Base-by-base conservation (phyloP, 2,329 filamentous ascomycete species). In the Claviceps humidiphila region DNA sequence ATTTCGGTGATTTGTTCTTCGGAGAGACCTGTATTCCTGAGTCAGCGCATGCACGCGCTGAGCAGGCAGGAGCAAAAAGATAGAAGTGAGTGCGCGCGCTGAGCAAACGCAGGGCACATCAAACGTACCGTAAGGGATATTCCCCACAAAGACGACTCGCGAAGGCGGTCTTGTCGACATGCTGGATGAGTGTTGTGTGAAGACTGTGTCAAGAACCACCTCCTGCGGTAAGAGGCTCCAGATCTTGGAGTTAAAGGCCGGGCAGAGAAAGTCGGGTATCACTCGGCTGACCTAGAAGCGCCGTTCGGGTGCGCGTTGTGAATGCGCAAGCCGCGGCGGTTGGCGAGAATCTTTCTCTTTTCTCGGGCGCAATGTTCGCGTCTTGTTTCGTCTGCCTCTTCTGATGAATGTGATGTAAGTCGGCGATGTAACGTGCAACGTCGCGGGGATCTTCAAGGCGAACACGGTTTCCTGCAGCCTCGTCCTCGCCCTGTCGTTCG, bases 1-100 rank as follows among this genome's bases (percentile, higher is more conserved):
- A 95, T 95, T 60, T 96, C 88, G 64, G 85, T 85, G 61, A 98
- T 95, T 66, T 95, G 87, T 67, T 97, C 90, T 71, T 98, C 93
- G 34, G 89, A 95, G 58, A 96, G 82, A 57, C 91, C 90, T 95
- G 62, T n/a, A 24, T 22, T 11, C 7, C 38, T 14, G 11, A 5
- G 57, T 66, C 50, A 65, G 63, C 16, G 40, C 26, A 46, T 16
- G 13, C 41, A n/a, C 30, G 43, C 9, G 20, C 30, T 42, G 16
- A 16, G 34, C 48, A 22, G 39, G 20, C 24, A 37, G 38, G 9
- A 42, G 13, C 39, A 3, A 5, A 20, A 34, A 22, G 14, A 45
- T 14, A 45, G 17, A 16, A 26, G 22, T 17, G 39, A 40, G 14
- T 43, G 40, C 8, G 39, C 49, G 40, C 49, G 17, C 41, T 17